phyloP scores from a whole-genome alignment of 768 basidiomycete genomes.

The Russula dissimulans region DNA sequence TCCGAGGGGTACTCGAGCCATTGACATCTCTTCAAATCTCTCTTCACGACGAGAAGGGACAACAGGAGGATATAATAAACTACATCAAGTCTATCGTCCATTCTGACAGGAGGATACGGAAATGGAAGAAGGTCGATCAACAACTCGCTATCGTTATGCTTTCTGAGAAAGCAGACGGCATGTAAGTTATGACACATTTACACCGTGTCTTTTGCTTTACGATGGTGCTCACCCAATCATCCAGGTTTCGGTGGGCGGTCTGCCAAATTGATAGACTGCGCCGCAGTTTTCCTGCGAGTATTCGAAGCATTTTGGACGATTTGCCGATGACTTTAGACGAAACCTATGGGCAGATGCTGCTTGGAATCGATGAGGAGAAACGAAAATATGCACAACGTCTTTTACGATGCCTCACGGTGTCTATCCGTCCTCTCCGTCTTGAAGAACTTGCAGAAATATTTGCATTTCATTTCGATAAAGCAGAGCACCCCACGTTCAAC shows the following conservation, averaged over 20 bases:
- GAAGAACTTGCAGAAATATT: constrained; percentile 3
- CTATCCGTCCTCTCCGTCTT: neutral
- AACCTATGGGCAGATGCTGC: neutral
- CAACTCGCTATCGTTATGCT: neutral
- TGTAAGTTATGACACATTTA: neutral
- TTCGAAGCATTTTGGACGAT: neutral
- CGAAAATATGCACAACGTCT: neutral
- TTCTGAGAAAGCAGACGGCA: neutral
- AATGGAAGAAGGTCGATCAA: neutral
- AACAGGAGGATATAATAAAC: neutral
- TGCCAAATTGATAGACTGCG: constrained; percentile 4
- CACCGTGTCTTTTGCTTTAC: neutral
- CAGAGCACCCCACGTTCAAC: neutral
- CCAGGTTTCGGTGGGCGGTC: neutral
- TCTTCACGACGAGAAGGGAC: neutral
- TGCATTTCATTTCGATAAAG: neutral
- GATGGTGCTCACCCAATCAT: fast-evolving
- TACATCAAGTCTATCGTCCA: neutral
- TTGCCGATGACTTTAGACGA: neutral
- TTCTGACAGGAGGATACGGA: neutral
- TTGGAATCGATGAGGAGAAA: neutral
- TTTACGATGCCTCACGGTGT: neutral
- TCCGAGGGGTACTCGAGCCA: neutral
- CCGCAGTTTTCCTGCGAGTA: neutral
- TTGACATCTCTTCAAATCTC: neutral